phyloP scores from a whole-genome alignment of 108 stramenopile genomes.

The Fragilaria crotonensis region DNA sequence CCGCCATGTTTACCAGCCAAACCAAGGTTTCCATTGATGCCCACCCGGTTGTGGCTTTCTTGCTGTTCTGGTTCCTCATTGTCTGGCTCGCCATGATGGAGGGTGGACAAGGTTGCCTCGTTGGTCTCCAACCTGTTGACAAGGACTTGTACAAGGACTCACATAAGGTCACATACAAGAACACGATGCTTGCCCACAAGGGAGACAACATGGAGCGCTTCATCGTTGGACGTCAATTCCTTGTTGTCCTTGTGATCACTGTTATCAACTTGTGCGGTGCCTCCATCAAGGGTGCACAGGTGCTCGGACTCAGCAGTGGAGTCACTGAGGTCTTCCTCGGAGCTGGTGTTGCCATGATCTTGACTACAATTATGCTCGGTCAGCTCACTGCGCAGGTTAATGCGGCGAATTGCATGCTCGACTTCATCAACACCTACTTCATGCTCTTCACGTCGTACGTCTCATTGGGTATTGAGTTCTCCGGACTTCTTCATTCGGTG shows the following conservation, averaged over 20 bases:
- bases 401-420: constrained; percentile 27
- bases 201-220: no score
- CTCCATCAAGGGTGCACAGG: constrained; percentile 7
- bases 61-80: constrained; percentile 29
- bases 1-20: constrained; percentile 22
- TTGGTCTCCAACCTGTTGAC: constrained; percentile 40
- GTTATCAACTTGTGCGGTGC: constrained; percentile 14
- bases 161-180: constrained; percentile 36
- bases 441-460: constrained; percentile 16
- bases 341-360: constrained; percentile 51
- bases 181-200: constrained; percentile 32
- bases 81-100: constrained; percentile 30
- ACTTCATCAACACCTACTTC: constrained; percentile 32
- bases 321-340: constrained; percentile 15
- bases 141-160: constrained; percentile 37
- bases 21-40: constrained; percentile 7
- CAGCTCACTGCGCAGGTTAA: constrained; percentile 31
- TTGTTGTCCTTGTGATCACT: constrained; percentile 23
- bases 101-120: constrained; percentile 28
- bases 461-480: constrained; percentile 16
- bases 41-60: constrained; percentile 23
- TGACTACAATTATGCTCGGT: constrained; percentile 48
- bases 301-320: constrained; percentile 7
- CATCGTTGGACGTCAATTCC: constrained; percentile 36
- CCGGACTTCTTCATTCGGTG: constrained; percentile 23